These are phyloP conservation scores for Clarireedia paspali DNA, from an alignment of 2,329 filamentous ascomycete species.

Conservation along the genomic window DNA sequence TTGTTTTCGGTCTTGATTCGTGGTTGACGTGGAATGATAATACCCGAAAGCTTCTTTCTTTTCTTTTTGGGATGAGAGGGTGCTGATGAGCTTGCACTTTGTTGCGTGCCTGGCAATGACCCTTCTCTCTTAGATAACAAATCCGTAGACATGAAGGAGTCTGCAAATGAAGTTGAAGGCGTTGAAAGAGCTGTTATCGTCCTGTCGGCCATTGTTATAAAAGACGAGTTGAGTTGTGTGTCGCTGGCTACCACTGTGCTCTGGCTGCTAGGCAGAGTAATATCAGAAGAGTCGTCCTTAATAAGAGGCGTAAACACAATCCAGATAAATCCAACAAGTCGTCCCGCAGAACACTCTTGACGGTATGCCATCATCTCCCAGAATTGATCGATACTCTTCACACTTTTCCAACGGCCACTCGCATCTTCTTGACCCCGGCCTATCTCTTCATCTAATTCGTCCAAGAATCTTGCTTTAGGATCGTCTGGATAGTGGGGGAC, in stretches of 20 bases:
- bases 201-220: neutral
- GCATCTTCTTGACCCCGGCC: conserved; percentile 49
- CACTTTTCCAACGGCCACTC: conserved; percentile 70
- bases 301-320: conserved; percentile 54
- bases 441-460: conserved; percentile 81
- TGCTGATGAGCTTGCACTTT: conserved; percentile 4
- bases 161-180: conserved; percentile 18
- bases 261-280: conserved; percentile 16
- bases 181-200: conserved; percentile 18
- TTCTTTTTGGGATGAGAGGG: conserved; percentile 34
- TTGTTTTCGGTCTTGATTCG: conserved; percentile 53
- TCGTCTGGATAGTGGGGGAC: conserved; percentile 92
- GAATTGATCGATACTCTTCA: conserved; percentile 80
- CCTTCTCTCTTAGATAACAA: conserved; percentile 9
- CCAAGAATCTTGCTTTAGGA: conserved; percentile 82
- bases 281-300: conserved; percentile 8
- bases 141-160: conserved; percentile 11
- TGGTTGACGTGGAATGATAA: conserved; percentile 56
- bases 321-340: conserved; percentile 93
- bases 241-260: conserved; percentile 10
- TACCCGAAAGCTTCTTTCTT: conserved; percentile 45
- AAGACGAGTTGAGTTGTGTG: conserved; percentile 8
- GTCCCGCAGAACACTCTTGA: conserved; percentile 89
- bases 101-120: conserved; percentile 1
- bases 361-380: conserved; percentile 98